These are phyloP conservation scores for Craspedostauros australis DNA, from an alignment of 108 stramenopile genomes.

Conservation along the genomic window DNA sequence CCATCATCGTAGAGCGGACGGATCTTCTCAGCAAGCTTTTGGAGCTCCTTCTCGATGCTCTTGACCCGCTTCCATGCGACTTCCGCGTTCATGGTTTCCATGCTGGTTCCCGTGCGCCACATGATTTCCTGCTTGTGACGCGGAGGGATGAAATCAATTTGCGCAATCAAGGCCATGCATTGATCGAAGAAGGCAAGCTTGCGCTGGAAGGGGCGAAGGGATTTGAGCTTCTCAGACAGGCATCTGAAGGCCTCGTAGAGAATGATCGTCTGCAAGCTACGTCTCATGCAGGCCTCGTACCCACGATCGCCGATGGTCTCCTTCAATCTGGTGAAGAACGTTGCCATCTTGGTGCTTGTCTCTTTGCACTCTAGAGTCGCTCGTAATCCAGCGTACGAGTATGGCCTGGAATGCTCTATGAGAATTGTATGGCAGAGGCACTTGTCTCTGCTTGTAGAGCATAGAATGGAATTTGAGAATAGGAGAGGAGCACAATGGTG, in stretches of 20 bases:
- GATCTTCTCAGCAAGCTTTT: slow-evolving; percentile 17
- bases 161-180: slow-evolving; percentile 27
- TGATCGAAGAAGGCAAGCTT: slow-evolving; percentile 48
- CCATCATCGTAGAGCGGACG: slow-evolving; percentile 21
- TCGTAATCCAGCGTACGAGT: too few relatives aligned
- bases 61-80: slow-evolving; percentile 42
- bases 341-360: slow-evolving; percentile 4
- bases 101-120: slow-evolving; percentile 52
- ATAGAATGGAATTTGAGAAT: too few relatives aligned
- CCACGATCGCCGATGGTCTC: slow-evolving; percentile 16
- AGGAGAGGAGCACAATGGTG: too few relatives aligned
- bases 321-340: slow-evolving; percentile 19
- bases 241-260: slow-evolving; percentile 48
- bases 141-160: slow-evolving; percentile 22
- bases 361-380: too few relatives aligned
- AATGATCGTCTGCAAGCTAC: slow-evolving; percentile 39
- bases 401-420: too few relatives aligned
- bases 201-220: slow-evolving; percentile 51
- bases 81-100: slow-evolving; percentile 37
- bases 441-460: too few relatives aligned
- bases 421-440: too few relatives aligned
- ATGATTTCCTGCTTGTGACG: slow-evolving; percentile 44
- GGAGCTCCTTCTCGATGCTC: slow-evolving; percentile 31
- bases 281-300: slow-evolving; percentile 29
- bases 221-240: slow-evolving; percentile 9